Evolutionary conservation across 306 rosid species (phyloP).

Genomic region (Prosopis cineraria): DNA sequence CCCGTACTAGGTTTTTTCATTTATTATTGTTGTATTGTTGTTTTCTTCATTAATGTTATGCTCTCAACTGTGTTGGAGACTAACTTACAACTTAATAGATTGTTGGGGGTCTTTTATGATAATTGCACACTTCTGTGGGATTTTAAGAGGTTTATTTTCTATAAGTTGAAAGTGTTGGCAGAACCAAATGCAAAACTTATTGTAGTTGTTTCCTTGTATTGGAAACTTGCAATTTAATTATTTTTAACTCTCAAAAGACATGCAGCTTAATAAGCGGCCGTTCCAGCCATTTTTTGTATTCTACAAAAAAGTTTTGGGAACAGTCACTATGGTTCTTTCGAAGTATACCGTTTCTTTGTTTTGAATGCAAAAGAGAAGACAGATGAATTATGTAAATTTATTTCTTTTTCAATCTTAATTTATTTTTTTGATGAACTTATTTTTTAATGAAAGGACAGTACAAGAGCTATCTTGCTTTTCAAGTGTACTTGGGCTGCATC

Average conservation of each 20-base stretch:
- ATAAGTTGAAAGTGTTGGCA: neutral
- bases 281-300: neutral
- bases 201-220: neutral
- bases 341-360: slow-evolving; percentile 4
- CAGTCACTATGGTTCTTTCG: neutral
- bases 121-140: neutral
- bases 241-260: neutral
- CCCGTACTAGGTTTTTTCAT: neutral
- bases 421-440: neutral
- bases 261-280: neutral
- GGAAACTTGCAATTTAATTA: neutral
- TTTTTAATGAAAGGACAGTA: neutral
- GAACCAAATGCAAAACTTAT: neutral
- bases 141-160: neutral
- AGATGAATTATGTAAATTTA: neutral
- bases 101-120: neutral
- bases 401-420: neutral
- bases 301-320: neutral
- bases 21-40: neutral
- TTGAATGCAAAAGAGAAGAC: neutral
- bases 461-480: neutral
- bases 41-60: neutral
- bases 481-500: neutral
- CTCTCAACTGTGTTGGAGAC: neutral
- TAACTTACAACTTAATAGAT: slow-evolving; percentile 3